Conservation (phyloP, 2,329 filamentous ascomycete genomes). For the Tolypocladium inflatum region DNA sequence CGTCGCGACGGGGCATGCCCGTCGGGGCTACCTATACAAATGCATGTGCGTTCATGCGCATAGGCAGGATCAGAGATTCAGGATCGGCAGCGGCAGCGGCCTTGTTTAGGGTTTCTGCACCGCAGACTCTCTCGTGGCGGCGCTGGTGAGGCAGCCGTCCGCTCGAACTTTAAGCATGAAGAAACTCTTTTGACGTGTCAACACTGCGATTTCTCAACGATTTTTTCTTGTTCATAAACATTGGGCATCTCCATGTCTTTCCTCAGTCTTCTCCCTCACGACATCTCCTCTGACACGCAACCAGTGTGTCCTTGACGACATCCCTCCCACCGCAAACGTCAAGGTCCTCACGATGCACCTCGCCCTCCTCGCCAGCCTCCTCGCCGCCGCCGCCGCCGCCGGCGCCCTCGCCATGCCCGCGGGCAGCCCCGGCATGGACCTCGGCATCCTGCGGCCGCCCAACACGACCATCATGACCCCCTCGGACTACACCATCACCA, state of each 20-base stretch:
- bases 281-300: no score
- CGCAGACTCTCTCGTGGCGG: no score
- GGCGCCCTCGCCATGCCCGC: not conserved
- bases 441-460: not conserved
- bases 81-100: not conserved
- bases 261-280: no score
- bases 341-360: not conserved
- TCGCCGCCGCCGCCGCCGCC: not conserved
- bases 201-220: no score
- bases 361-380: not conserved
- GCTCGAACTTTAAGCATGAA: not conserved
- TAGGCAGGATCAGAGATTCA: not conserved
- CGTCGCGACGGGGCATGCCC: not conserved
- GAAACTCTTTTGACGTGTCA: not conserved
- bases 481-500: not conserved
- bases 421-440: not conserved
- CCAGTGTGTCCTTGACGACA: no score
- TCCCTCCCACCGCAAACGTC: no score
- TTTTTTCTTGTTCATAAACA: no score
- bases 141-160: not conserved
- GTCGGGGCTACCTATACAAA: not conserved
- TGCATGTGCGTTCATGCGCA: not conserved
- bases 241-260: no score
- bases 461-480: not conserved
- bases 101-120: not conserved